Percentiles rank a stretch among this genome's conserved stretches.
phyloP scores from a whole-genome alignment of 1,284 basidiomycete genomes.

The Schizophyllum amplum region DNA sequence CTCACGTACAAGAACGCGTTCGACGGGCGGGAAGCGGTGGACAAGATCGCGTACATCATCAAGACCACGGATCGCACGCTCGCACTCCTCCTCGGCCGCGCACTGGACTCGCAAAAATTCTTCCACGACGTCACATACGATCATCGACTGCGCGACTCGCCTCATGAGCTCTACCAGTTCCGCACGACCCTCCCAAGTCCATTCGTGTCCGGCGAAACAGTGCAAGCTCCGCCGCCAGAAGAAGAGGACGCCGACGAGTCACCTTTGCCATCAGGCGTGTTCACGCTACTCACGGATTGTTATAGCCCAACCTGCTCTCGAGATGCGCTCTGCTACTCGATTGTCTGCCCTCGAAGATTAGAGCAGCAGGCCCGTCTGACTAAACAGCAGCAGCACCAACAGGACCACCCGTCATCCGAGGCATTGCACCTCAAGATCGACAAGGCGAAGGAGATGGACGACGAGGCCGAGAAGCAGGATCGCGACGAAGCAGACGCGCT shows the following conservation, averaged over 20 bases:
- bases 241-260: slow-evolving; percentile 35
- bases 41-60: slow-evolving; percentile 95
- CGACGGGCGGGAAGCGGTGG: slow-evolving; percentile 94
- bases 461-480: neutral
- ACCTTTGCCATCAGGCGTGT: slow-evolving; percentile 90
- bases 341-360: slow-evolving; percentile 88
- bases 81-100: slow-evolving; percentile 87
- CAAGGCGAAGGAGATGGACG: neutral
- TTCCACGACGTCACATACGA: slow-evolving; percentile 99
- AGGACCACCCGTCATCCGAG: neutral
- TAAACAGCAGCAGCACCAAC: slow-evolving; percentile 79
- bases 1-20: slow-evolving; percentile 95
- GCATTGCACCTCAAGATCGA: neutral
- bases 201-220: slow-evolving; percentile 69
- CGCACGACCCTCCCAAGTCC: slow-evolving; percentile 65
- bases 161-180: slow-evolving; percentile 93
- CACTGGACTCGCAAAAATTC: slow-evolving; percentile 97
- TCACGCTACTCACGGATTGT: slow-evolving; percentile 94
- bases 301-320: slow-evolving; percentile 97
- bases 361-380: slow-evolving; percentile 92
- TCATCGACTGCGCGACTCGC: slow-evolving; percentile 87
- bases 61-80: slow-evolving; percentile 97
- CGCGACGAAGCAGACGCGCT: slow-evolving; percentile 5
- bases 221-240: slow-evolving; percentile 5
- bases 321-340: slow-evolving; percentile 92